phyloP scores from a whole-genome alignment of 805 yeast genomes.

The Scheffersomyces ergatensis region DNA sequence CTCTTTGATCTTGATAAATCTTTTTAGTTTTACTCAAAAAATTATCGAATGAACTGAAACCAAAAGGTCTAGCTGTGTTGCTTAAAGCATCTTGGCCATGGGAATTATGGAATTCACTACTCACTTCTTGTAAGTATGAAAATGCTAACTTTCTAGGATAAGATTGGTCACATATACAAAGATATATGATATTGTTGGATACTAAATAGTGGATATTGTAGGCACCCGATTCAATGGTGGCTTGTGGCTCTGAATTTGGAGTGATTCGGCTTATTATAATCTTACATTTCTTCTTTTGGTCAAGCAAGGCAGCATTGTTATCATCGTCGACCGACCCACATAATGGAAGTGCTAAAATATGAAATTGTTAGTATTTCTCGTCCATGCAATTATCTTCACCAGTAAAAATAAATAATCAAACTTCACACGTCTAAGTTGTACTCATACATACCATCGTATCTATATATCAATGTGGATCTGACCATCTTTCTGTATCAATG shows the following conservation, averaged over 20 bases:
- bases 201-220: conserved; percentile 76
- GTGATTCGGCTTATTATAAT: conserved; percentile 70
- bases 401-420: no score
- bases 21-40: conserved; percentile 84
- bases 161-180: conserved; percentile 71
- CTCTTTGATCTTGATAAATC: conserved; percentile 86
- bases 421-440: no score
- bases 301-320: conserved; percentile 55
- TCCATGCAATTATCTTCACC: no score
- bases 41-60: conserved; percentile 82
- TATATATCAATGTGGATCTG: conserved; percentile 61
- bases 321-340: conserved; percentile 87
- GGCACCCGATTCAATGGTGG: conserved; percentile 75
- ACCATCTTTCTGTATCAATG: no score
- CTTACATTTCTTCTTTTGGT: conserved; percentile 84
- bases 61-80: conserved; percentile 79
- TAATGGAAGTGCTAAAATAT: conserved; percentile 67
- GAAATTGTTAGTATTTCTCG: conserved; percentile 9
- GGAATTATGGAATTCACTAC: conserved; percentile 75
- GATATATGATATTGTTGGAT: conserved; percentile 62
- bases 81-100: conserved; percentile 67
- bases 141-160: conserved; percentile 90
- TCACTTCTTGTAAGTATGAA: conserved; percentile 77
- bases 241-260: conserved; percentile 78
- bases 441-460: conserved; percentile 54